Evolutionary conservation across 192 early-diverging fungal genomes (phyloP).

Genomic region (Coemansia sp.): DNA sequence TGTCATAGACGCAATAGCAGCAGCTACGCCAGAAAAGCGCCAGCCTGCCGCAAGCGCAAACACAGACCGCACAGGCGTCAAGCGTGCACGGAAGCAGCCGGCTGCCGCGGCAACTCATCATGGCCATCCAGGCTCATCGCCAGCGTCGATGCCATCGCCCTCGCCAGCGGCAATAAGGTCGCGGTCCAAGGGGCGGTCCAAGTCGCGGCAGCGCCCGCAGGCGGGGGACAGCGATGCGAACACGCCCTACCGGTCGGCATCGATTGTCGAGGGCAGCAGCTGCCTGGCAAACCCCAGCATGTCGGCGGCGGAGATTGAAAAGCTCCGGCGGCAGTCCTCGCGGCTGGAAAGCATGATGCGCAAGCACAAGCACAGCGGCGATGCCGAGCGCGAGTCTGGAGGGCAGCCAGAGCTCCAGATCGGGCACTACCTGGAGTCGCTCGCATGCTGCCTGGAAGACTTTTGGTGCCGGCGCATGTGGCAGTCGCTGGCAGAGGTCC

Average conservation of each 20-base stretch:
- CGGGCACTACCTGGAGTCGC: constrained; percentile 45
- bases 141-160: neutral
- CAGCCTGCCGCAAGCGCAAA: neutral
- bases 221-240: neutral
- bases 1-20: constrained; percentile 27
- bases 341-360: constrained; percentile 34
- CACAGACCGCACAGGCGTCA: constrained; percentile 1
- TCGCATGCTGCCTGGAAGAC: constrained; percentile 46
- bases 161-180: constrained; percentile 3
- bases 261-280: neutral
- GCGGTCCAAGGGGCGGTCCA: constrained; percentile 4
- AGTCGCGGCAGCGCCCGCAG: neutral
- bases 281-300: constrained; percentile 1
- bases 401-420: constrained; percentile 31
- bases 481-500: constrained; percentile 19
- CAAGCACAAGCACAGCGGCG: constrained; percentile 41
- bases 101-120: neutral
- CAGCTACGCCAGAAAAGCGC: constrained; percentile 11
- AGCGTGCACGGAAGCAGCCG: constrained; percentile 22
- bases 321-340: constrained; percentile 23
- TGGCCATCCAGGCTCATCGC: neutral
- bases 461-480: constrained; percentile 39
- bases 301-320: constrained; percentile 21
- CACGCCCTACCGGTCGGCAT: no score
- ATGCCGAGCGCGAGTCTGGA: constrained; percentile 28